Base-by-base conservation (phyloP, 495 filamentous ascomycete genomes). In the Tricharina praecox region DNA sequence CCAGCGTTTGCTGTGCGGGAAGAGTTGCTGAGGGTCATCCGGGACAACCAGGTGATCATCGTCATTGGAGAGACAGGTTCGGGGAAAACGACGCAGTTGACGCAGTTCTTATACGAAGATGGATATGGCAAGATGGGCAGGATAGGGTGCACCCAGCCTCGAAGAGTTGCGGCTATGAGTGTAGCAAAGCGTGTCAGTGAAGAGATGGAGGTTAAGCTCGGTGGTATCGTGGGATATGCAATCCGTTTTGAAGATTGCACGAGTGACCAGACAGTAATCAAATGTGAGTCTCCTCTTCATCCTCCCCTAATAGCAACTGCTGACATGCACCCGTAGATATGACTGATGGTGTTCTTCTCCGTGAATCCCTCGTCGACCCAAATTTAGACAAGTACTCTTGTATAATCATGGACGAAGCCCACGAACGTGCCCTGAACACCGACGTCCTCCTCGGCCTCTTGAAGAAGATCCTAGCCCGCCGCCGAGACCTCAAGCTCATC, bases 161-260 rank as follows among this genome's bases (percentile, higher is more conserved):
- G 90, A 51, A 85, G 92, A 69, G 90, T 99, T 2, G 90, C 90
- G 32, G 90, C 90, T 15, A 93, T 96, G 77, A 92, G 82, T 15
- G 90, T 99, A 18, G 90, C 90, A 9, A 96, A 95, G 63, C 84
- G 92, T 67, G 92, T 99, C 20, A 85, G 84, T 51, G 92, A 99
- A 62, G 92, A 99, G 65, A 99, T 99, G 92, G 85, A 93, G 55
- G 85, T 93, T n/a, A 79, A 80, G 41, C 71, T 99, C 11, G 92
- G 92, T 19, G 78, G 77, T 33, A 67, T 76, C 1, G 92, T 99
- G 24, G 92, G 92, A 38, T 99, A 96, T 66, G 88, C 92, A 1
- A 99, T 99, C 62, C 86, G 92, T 23, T 99, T 99, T 61, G 92
- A 99, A 59, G 92, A 99, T 65, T 95, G 87, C 63, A 99, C 92